phyloP scores from a whole-genome alignment of 1,139 yeast genomes.

The Eremothecium sinecaudum region DNA sequence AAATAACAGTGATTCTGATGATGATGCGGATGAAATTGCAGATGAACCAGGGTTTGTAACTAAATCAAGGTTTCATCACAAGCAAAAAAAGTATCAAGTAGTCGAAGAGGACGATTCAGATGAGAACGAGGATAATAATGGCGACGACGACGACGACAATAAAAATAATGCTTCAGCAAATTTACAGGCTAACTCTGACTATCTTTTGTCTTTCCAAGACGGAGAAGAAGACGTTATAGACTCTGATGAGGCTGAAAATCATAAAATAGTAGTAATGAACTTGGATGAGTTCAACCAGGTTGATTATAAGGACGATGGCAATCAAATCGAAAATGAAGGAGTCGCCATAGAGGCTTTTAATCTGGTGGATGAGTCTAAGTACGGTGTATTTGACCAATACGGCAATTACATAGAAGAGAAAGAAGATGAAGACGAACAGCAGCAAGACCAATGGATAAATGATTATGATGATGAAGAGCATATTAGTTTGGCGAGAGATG shows the following conservation, averaged over 20 bases:
- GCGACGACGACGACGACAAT: not conserved
- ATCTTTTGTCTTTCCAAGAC: constrained; percentile 2
- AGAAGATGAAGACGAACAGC: constrained; percentile 11
- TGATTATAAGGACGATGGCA: not conserved
- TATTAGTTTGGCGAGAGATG: constrained; percentile 4
- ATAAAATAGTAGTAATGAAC: constrained; percentile 8
- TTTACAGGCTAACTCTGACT: not conserved
- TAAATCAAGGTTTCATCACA: constrained; percentile 3
- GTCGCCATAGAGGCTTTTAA: constrained; percentile 14
- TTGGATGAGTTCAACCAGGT: not conserved
- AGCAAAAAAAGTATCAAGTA: constrained; percentile 6
- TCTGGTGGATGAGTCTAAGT: constrained; percentile 17
- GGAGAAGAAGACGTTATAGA: not conserved
- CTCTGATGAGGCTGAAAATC: constrained; percentile 4
- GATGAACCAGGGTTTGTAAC: constrained; percentile 8
- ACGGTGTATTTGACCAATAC: constrained; percentile 20
- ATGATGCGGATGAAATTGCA: not conserved
- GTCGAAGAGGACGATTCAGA: constrained; percentile 8
- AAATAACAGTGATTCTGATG: not conserved
- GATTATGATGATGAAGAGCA: constrained; percentile 11
- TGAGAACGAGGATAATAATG: constrained; percentile 3
- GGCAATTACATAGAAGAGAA: constrained; percentile 18
- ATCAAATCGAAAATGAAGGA: not conserved
- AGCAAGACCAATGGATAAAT: constrained; percentile 21
- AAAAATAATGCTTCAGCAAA: not conserved